phyloP scores from a whole-genome alignment of 768 basidiomycete genomes.

The Inosperma sp. region DNA sequence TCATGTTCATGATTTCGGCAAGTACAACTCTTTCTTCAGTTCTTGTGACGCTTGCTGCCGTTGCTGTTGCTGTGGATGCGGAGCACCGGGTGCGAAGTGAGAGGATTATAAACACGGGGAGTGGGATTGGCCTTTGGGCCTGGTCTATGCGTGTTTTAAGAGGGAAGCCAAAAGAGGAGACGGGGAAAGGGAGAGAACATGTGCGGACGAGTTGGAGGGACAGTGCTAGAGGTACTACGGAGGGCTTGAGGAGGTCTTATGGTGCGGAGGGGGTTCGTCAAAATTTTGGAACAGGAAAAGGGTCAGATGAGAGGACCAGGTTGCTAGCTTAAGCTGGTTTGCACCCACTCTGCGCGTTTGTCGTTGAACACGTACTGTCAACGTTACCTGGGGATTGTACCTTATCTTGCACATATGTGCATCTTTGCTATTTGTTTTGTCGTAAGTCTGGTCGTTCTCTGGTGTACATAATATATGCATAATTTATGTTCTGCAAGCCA shows the following conservation, averaged over 20 bases:
- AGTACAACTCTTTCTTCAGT: constrained; percentile 69
- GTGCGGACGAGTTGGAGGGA: constrained; percentile 2
- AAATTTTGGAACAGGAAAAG: not conserved
- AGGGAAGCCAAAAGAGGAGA: too few relatives aligned
- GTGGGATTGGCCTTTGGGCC: constrained; percentile 4
- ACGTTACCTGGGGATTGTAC: too few relatives aligned
- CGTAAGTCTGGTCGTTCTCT: too few relatives aligned
- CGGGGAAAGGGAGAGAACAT: not conserved
- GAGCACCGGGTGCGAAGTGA: constrained; percentile 63
- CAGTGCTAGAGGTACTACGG: constrained; percentile 2
- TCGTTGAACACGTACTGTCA: too few relatives aligned
- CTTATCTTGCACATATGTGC: too few relatives aligned
- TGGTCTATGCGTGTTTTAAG: not conserved
- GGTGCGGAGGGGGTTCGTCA: not conserved
- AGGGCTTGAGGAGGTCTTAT: not conserved
- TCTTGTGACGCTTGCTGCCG: constrained; percentile 53
- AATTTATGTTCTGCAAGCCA: too few relatives aligned
- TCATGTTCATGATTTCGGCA: constrained; percentile 91
- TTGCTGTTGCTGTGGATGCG: constrained; percentile 60
- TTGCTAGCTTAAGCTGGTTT: not conserved
- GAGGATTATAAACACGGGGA: constrained; percentile 40
- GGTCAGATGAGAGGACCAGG: constrained; percentile 3
- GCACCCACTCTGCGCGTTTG: not conserved
- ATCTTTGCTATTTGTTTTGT: too few relatives aligned
- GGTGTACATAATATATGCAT: too few relatives aligned